Conservation (phyloP, 257 asterid species). For the Plectranthus barbatus region DNA sequence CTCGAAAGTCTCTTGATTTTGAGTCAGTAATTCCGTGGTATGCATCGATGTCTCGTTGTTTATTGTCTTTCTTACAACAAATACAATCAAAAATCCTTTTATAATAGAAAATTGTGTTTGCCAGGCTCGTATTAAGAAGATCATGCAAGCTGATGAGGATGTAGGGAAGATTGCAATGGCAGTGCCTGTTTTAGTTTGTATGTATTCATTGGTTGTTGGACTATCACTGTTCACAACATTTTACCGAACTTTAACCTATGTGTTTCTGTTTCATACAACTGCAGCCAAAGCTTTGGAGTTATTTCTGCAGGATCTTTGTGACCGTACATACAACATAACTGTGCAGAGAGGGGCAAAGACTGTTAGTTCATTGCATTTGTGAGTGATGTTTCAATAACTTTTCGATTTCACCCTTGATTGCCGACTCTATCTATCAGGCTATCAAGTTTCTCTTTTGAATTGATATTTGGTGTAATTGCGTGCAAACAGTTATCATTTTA, state of each 20-base stretch:
- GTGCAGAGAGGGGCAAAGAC: conserved; percentile 94
- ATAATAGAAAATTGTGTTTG: conserved; percentile 21
- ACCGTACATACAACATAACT: conserved; percentile 90
- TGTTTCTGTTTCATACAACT: conserved; percentile 13
- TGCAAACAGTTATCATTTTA: conserved; percentile 3
- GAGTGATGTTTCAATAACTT: conserved; percentile 20
- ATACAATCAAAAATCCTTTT: background rate
- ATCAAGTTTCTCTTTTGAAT: background rate
- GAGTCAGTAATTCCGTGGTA: background rate
- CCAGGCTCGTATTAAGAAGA: conserved; percentile 84
- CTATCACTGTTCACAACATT: background rate
- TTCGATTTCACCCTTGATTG: background rate
- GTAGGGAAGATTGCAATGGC: conserved; percentile 97
- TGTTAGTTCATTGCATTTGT: conserved; percentile 83
- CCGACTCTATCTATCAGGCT: background rate
- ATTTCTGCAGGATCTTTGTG: conserved; percentile 96
- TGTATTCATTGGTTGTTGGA: conserved; percentile 16
- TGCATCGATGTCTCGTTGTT: background rate
- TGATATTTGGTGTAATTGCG: background rate
- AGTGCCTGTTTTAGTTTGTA: conserved; percentile 94
- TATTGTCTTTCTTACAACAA: background rate
- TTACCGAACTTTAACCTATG: background rate
- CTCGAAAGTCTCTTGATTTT: background rate
- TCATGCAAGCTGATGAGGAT: conserved; percentile 98
- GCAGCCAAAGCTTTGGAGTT: conserved; percentile 35